Conservation (phyloP, 129 eudicot genomes). For the Helianthus tuberosus region DNA sequence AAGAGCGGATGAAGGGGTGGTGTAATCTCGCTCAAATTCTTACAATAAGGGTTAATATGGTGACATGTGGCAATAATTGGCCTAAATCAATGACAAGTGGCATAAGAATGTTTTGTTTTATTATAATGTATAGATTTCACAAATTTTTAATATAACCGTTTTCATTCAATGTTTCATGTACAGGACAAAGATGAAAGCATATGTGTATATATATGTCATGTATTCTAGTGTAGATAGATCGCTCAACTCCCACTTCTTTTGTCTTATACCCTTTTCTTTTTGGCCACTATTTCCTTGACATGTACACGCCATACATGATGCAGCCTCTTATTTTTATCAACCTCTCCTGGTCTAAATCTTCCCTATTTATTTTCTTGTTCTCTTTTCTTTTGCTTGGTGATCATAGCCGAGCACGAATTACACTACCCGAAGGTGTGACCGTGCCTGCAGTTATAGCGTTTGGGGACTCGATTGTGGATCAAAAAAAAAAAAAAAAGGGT, state of each 20-base stretch:
- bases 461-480: conserved; percentile 83
- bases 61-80: too few relatives aligned
- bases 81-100: too few relatives aligned
- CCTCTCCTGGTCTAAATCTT: background rate
- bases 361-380: conserved; percentile 10
- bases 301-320: background rate
- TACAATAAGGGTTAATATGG: too few relatives aligned
- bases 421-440: conserved; percentile 32
- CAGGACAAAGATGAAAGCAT: background rate
- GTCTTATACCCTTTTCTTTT: background rate
- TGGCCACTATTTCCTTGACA: background rate
- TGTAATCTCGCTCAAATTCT: too few relatives aligned
- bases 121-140: too few relatives aligned
- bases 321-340: background rate
- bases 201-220: background rate
- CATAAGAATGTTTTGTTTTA: too few relatives aligned
- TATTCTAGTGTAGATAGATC: background rate
- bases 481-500: too few relatives aligned
- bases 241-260: conserved; percentile 19
- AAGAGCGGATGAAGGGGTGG: too few relatives aligned
- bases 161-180: background rate
- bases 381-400: conserved; percentile 16
- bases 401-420: conserved; percentile 21
- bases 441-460: conserved; percentile 57
- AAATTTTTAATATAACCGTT: background rate